Evolutionary conservation across 306 rosid genomes (phyloP).

Genomic region (peach (Prunus persica)): Prunus_persica_NCBIv2 NC_034012.1:9735001-9735500

Average conservation of each 20-base stretch:
- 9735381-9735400: neutral
- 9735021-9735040: slow-evolving; percentile 21
- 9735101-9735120: neutral
- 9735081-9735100: neutral
- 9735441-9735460: slow-evolving; percentile 90
- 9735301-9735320: neutral
- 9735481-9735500: slow-evolving; percentile 95
- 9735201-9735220: neutral
- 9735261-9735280: neutral
- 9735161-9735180: neutral
- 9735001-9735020: slow-evolving; percentile 95
- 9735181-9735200: neutral
- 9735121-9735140: neutral
- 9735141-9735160: neutral
- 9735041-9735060: slow-evolving; percentile 14
- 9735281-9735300: neutral
- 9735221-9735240: neutral
- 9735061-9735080: neutral
- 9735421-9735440: slow-evolving; percentile 34
- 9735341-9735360: too few relatives aligned
- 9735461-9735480: slow-evolving; percentile 97
- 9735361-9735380: neutral
- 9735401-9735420: neutral
- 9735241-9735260: neutral
- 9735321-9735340: neutral